These are phyloP conservation scores for Erucastrum elatum DNA, from an alignment of 345 rosid species.

Conservation along the genomic window DNA sequence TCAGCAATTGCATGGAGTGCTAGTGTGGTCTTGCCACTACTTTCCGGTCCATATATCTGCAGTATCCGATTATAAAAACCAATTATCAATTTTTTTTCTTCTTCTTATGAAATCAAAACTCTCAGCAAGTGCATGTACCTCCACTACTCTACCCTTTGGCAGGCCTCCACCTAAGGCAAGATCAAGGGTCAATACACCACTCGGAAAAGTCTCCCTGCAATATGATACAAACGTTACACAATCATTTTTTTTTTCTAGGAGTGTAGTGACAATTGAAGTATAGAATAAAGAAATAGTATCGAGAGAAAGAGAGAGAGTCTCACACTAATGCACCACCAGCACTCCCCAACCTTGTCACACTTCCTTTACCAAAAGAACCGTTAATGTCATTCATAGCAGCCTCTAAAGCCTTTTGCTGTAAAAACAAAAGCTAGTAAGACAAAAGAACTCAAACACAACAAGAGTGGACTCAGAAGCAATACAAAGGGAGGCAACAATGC, in stretches of 20 bases:
- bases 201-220: constrained; percentile 86
- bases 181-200: constrained; percentile 91
- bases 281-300: background rate
- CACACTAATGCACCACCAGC: constrained; percentile 95
- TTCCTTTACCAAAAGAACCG: constrained; percentile 88
- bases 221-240: constrained; percentile 11
- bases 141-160: constrained; percentile 93
- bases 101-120: background rate
- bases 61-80: constrained; percentile 5
- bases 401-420: constrained; percentile 92
- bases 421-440: background rate
- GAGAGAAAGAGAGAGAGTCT: constrained; percentile 41
- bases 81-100: background rate
- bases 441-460: background rate
- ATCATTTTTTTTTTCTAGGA: background rate
- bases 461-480: background rate
- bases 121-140: constrained; percentile 49
- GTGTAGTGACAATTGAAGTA: too few relatives aligned
- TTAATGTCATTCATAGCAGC: constrained; percentile 94
- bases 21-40: constrained; percentile 95
- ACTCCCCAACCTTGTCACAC: constrained; percentile 92
- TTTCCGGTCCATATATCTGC: constrained; percentile 96
- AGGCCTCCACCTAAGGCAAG: constrained; percentile 96
- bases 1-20: constrained; percentile 99
- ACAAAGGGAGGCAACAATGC: background rate